These are phyloP conservation scores for Tuber indicum DNA, from an alignment of 495 filamentous ascomycete species.

Conservation along the genomic window DNA sequence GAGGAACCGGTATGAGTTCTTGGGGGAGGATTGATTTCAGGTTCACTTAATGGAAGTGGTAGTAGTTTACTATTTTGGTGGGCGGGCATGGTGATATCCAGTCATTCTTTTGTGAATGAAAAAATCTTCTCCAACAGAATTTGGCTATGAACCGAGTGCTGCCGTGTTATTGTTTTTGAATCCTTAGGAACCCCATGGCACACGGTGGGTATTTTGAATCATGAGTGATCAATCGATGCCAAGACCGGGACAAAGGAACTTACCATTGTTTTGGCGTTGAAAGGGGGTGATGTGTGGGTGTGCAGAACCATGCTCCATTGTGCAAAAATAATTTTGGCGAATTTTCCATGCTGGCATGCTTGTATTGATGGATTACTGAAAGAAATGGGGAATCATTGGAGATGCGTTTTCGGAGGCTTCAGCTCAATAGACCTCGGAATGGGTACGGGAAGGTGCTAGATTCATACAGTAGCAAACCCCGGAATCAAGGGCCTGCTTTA, in stretches of 20 bases:
- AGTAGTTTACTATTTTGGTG: neutral
- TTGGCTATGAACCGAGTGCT: neutral
- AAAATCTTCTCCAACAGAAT: neutral
- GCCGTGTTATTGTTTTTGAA: neutral
- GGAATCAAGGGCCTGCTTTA: too few relatives aligned
- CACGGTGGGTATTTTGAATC: neutral
- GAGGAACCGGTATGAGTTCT: too few relatives aligned
- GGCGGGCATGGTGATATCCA: neutral
- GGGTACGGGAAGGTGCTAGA: too few relatives aligned
- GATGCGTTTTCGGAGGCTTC: too few relatives aligned
- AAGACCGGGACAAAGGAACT: neutral
- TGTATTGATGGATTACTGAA: neutral
- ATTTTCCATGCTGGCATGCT: neutral
- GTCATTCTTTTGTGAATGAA: neutral
- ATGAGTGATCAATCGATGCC: neutral
- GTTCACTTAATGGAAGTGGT: neutral
- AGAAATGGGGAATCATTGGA: neutral
- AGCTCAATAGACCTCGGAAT: too few relatives aligned
- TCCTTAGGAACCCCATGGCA: accelerated
- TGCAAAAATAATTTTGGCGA: neutral
- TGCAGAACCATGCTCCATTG: neutral
- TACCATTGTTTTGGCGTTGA: neutral
- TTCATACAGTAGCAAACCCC: too few relatives aligned
- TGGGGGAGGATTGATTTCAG: neutral
- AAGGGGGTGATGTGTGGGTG: neutral